Percentiles rank a stretch among this genome's conserved stretches.
phyloP scores from a whole-genome alignment of 148 eudicot genomes.

The Amaranthus palmeri region DNA sequence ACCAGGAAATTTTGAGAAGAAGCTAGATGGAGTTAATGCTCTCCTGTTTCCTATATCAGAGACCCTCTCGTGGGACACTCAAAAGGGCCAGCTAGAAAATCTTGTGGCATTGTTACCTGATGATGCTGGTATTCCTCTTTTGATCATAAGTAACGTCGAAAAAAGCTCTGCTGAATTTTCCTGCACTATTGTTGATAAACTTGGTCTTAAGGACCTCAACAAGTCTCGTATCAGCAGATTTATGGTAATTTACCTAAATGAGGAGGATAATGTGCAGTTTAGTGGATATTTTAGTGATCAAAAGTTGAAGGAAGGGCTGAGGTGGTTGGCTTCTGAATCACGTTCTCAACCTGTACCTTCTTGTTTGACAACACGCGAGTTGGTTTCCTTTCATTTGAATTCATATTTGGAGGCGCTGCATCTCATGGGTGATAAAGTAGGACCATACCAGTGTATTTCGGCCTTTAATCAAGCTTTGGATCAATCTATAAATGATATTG shows the following conservation, averaged over 20 bases:
- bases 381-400: conserved; percentile 51
- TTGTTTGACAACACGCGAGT: conserved; percentile 47
- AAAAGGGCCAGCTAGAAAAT: conserved; percentile 55
- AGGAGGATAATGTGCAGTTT: conserved; percentile 30
- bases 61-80: conserved; percentile 49
- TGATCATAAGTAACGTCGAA: conserved; percentile 42
- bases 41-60: conserved; percentile 59
- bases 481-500: conserved; percentile 38
- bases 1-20: conserved; percentile 33
- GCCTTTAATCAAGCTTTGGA: conserved; percentile 74
- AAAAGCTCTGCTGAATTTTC: conserved; percentile 31
- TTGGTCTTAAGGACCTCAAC: conserved; percentile 63
- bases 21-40: conserved; percentile 55
- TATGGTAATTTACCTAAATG: conserved; percentile 36
- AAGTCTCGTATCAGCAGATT: conserved; percentile 44
- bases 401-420: conserved; percentile 39
- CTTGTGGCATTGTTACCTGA: conserved; percentile 53
- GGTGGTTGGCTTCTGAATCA: conserved; percentile 72
- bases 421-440: conserved; percentile 33
- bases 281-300: conserved; percentile 71
- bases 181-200: conserved; percentile 29
- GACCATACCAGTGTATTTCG: conserved; percentile 62
- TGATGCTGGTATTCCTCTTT: conserved; percentile 64
- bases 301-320: conserved; percentile 59
- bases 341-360: conserved; percentile 52